Evolutionary conservation across 1,139 yeast species (phyloP), one percentile per base, ranked within the genome.

Genomic region (Debaryomycetaceae sp.): DNA sequence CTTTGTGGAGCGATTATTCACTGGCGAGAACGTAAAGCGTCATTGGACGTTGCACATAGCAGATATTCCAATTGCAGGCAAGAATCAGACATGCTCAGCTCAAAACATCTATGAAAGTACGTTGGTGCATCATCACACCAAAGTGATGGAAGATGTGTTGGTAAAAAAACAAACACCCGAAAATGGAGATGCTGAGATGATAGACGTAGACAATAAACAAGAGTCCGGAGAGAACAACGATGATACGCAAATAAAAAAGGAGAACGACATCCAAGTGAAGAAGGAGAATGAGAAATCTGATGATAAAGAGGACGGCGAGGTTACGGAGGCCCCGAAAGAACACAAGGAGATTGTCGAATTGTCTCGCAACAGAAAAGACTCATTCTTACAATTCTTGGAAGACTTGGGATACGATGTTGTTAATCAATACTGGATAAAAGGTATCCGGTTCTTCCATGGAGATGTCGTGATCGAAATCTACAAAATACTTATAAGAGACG

Each of bases 21-120:
- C 54, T 22, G 66, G 63, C 23, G 65, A 63, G 35, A 57, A 59
- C 36, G 52, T 61, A 55, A 48, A 72, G 64, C 54, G 59, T 46
- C 59, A 54, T 35, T 87, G 96, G 95, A 75, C 84, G 1, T 56
- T 89, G 27, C 86, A 82, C 52, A 74, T 86, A 22, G 72, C 83
- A 6, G 97, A 90, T 65, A 84, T 89, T 13, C 97, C 97, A 0
- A 84, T 87, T 33, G 96, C 95, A 4, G 97, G 97, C 6, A 87
- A 79, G 80, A 58, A 77, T 76, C 66, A 84, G 76, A 50, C 76
- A 70, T 40, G 83, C 77, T 65, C 68, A 37, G 76, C 75, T 7
- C 97, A 89, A 59, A 79, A 88, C 13, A 75, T 87, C 11, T 75
- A 83, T 50, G 89, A 85, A 56, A 75, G 91, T 31, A 80, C 85